Percentiles rank a stretch among this genome's conserved stretches.
phyloP scores from a whole-genome alignment of 805 yeast genomes.

The Kazachstania africana region DNA sequence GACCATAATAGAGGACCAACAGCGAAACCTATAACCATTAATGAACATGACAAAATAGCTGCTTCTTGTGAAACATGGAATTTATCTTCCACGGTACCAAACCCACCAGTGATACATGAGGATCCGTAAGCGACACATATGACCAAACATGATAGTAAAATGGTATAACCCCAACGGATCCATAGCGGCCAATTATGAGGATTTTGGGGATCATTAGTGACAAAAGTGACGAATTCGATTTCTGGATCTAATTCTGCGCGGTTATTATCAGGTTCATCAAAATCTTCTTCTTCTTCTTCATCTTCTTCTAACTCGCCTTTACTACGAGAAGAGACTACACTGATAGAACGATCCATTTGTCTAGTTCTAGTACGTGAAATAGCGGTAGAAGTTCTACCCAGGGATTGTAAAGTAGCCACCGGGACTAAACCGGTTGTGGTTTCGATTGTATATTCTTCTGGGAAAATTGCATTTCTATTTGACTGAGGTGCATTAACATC shows the following conservation, averaged over 20 bases:
- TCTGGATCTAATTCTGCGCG: constrained; percentile 43
- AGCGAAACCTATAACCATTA: constrained; percentile 83
- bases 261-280: constrained; percentile 10
- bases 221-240: constrained; percentile 76
- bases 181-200: constrained; percentile 72
- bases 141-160: constrained; percentile 57
- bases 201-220: constrained; percentile 70
- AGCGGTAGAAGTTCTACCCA: constrained; percentile 43
- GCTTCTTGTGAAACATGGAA: constrained; percentile 69
- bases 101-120: constrained; percentile 79
- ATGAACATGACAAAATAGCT: constrained; percentile 64
- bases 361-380: constrained; percentile 30
- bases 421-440: constrained; percentile 85
- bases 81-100: constrained; percentile 52
- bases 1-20: constrained; percentile 87
- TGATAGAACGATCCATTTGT: constrained; percentile 14
- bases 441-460: constrained; percentile 85
- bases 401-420: constrained; percentile 50
- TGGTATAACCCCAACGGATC: constrained; percentile 55
- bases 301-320: constrained; percentile 6
- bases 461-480: constrained; percentile 59
- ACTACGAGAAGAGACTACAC: constrained; percentile 3
- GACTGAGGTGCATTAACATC: constrained; percentile 47
- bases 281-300: constrained; percentile 13
- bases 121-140: constrained; percentile 91